Percentiles rank a stretch among this genome's conserved stretches.
Conservation (phyloP, 495 filamentous ascomycete genomes). For the Filosporella fistucella region DNA sequence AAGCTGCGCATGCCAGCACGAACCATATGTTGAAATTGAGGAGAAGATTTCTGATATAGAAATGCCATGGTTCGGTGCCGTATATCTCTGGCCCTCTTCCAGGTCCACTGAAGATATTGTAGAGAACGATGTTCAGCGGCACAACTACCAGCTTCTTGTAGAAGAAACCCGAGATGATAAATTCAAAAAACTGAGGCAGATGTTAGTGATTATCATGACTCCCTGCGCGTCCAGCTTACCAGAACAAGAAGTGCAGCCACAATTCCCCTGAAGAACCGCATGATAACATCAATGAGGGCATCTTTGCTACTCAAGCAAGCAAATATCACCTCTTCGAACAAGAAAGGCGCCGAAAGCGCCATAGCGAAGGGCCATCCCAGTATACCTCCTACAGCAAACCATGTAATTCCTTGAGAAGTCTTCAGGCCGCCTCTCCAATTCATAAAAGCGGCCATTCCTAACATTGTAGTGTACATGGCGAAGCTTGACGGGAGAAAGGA, state of each 20-base stretch:
- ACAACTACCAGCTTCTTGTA: slow-evolving; percentile 75
- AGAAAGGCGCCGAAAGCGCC: slow-evolving; percentile 75
- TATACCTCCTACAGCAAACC: slow-evolving; percentile 85
- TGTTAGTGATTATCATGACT: neutral
- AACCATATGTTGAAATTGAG: slow-evolving; percentile 98
- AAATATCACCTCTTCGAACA: slow-evolving; percentile 70
- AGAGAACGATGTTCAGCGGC: slow-evolving; percentile 88
- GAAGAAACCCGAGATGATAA: slow-evolving; percentile 48
- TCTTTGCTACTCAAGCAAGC: slow-evolving; percentile 52
- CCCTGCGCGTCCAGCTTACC: slow-evolving; percentile 49
- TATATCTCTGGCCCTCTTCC: slow-evolving; percentile 87
- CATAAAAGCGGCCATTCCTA: slow-evolving; percentile 85
- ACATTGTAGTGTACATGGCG: slow-evolving; percentile 90
- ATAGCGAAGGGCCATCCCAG: slow-evolving; percentile 95
- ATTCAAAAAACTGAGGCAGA: slow-evolving; percentile 10
- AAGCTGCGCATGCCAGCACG: slow-evolving; percentile 67
- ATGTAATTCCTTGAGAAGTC: slow-evolving; percentile 79
- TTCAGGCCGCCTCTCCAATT: slow-evolving; percentile 72
- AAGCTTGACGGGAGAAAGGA: slow-evolving; percentile 92
- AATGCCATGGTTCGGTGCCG: slow-evolving; percentile 94
- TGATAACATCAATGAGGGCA: slow-evolving; percentile 47
- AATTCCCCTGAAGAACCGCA: slow-evolving; percentile 60
- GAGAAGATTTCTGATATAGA: slow-evolving; percentile 86
- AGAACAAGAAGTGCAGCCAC: slow-evolving; percentile 61
- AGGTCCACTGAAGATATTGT: slow-evolving; percentile 83